phyloP scores from a whole-genome alignment of 495 filamentous ascomycete species.

The Aspergillus cristatus region DNA sequence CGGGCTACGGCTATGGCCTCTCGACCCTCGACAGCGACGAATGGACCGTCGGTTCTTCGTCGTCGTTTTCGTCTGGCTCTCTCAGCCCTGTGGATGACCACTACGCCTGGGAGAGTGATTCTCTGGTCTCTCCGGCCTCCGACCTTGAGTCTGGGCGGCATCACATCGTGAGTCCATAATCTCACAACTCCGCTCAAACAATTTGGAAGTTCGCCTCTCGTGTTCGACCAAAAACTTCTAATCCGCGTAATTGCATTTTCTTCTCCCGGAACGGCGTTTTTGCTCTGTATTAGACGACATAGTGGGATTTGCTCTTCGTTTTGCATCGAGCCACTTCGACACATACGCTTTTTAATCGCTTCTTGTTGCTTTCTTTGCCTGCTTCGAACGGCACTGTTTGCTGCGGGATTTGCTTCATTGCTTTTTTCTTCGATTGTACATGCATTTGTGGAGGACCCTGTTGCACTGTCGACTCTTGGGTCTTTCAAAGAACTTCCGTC shows the following conservation, averaged over 20 bases:
- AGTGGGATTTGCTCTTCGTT: slow-evolving; percentile 26
- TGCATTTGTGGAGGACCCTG: slow-evolving; percentile 13
- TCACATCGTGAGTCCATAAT: slow-evolving; percentile 19
- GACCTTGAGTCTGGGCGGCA: slow-evolving; percentile 43
- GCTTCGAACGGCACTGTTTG: slow-evolving; percentile 10
- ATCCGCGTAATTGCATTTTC: slow-evolving; percentile 11
- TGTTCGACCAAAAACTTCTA: slow-evolving; percentile 8
- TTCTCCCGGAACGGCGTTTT: slow-evolving; percentile 35
- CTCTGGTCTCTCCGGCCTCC: slow-evolving; percentile 41
- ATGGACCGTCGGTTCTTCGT: slow-evolving; percentile 67
- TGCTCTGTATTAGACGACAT: slow-evolving; percentile 32
- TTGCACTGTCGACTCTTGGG: no score
- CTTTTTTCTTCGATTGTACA: slow-evolving; percentile 26
- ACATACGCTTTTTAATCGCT: slow-evolving; percentile 31
- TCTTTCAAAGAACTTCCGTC: slow-evolving; percentile 23
- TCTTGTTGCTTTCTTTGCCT: slow-evolving; percentile 10
- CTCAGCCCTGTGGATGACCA: slow-evolving; percentile 53
- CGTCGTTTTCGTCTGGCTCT: slow-evolving; percentile 55
- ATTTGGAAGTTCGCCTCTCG: no score
- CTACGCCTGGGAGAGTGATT: slow-evolving; percentile 55
- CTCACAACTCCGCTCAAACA: not conserved
- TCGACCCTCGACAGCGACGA: slow-evolving; percentile 57
- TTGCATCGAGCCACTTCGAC: slow-evolving; percentile 40
- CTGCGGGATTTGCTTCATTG: slow-evolving; percentile 6
- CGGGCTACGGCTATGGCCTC: slow-evolving; percentile 48